phyloP scores from a whole-genome alignment of 441 rosid genomes.

The Adansonia rubrostipa region DNA sequence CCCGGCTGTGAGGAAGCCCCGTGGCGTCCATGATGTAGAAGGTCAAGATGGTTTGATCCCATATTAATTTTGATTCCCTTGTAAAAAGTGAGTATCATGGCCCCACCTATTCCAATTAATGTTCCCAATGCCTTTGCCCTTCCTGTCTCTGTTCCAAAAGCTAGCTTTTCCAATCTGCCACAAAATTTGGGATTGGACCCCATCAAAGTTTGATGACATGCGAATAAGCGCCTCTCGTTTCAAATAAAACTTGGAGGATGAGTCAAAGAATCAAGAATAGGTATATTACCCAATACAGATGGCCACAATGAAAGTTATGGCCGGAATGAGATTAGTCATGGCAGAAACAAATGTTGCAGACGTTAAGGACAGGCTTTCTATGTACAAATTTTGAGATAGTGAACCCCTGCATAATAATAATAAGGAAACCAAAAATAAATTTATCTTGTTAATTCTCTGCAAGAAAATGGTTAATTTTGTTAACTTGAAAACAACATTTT shows the following conservation, averaged over 20 bases:
- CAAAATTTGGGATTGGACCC: not conserved
- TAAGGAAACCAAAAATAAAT: no score
- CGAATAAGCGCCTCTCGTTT: not conserved
- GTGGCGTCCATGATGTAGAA: slow-evolving; percentile 1
- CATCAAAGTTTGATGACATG: not conserved
- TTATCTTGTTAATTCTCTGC: not conserved
- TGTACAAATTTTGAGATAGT: slow-evolving; percentile 36
- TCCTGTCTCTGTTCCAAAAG: not conserved
- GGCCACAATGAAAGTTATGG: slow-evolving; percentile 42
- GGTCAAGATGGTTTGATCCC: slow-evolving; percentile 50
- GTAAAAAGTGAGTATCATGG: slow-evolving; percentile 68
- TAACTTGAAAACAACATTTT: no score
- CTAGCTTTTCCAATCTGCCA: slow-evolving; percentile 25
- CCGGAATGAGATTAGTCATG: slow-evolving; percentile 43
- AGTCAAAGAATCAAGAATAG: not conserved
- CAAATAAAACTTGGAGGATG: not conserved
- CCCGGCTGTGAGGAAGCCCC: slow-evolving; percentile 21
- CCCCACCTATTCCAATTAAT: slow-evolving; percentile 67
- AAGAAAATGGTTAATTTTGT: not conserved
- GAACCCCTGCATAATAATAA: slow-evolving; percentile 37
- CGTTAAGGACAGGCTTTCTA: slow-evolving; percentile 37
- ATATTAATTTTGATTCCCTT: slow-evolving; percentile 48
- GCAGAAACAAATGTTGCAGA: slow-evolving; percentile 47
- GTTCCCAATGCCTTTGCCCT: slow-evolving; percentile 18
- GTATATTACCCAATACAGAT: slow-evolving; percentile 34